Evolutionary conservation across 2,329 filamentous ascomycete species (phyloP).

Genomic region (Neurospora crassa): DNA sequence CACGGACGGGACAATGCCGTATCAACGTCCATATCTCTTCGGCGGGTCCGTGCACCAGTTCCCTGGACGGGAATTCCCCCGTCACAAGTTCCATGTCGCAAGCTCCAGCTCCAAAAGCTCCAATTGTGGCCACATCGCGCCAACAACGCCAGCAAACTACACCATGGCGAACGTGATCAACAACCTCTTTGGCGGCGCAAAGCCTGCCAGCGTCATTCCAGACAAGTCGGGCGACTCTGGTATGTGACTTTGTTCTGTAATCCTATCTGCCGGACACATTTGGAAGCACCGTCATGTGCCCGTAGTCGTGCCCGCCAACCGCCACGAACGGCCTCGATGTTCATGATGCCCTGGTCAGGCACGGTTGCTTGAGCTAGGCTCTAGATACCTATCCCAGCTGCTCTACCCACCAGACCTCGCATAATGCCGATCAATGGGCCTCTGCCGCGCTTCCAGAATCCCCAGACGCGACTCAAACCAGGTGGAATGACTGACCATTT

Average conservation of each 20-base stretch:
- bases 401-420: not conserved
- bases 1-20: not conserved
- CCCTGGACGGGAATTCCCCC: not conserved
- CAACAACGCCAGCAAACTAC: slow-evolving; percentile 3
- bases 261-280: not conserved
- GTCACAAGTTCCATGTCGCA: not conserved
- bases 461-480: not conserved
- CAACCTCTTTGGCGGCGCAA: slow-evolving; percentile 59
- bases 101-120: slow-evolving; percentile 3
- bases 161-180: slow-evolving; percentile 53
- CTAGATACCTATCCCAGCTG: not conserved
- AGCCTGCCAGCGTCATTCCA: slow-evolving; percentile 43
- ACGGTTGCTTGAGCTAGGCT: not conserved
- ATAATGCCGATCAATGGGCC: not conserved
- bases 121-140: not conserved
- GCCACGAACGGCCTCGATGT: not conserved
- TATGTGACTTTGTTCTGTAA: slow-evolving; percentile 30
- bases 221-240: slow-evolving; percentile 51
- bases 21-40: not conserved
- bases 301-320: not conserved
- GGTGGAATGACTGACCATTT: slow-evolving; percentile 18
- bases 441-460: not conserved
- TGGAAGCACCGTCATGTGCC: not conserved
- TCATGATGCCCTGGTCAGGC: not conserved
- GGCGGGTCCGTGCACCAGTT: not conserved